Conservation (phyloP, 352 stramenopile genomes). For the Globisporangium lucens region DNA sequence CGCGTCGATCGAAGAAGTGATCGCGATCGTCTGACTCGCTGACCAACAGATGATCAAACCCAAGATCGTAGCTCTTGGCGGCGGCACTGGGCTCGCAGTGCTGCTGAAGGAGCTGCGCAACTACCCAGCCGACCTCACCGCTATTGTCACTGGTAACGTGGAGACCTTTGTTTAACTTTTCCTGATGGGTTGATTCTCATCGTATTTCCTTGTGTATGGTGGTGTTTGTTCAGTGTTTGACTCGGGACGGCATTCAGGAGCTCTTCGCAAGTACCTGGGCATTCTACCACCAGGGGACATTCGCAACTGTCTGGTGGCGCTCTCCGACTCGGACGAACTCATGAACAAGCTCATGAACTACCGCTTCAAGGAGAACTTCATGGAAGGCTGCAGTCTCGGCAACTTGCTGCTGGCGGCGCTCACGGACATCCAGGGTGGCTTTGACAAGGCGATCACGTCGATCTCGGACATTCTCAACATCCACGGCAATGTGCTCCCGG, state of each 20-base stretch:
- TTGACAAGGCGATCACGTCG: constrained; percentile 78
- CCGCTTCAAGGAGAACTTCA: constrained; percentile 85
- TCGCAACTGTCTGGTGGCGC: constrained; percentile 80
- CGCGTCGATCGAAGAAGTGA: constrained; percentile 69
- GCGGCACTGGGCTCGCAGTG: constrained; percentile 76
- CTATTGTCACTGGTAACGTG: constrained; percentile 62
- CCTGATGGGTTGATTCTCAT: background rate
- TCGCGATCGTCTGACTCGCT: constrained; percentile 69
- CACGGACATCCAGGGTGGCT: constrained; percentile 78
- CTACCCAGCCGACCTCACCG: constrained; percentile 83
- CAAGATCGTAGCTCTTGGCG: constrained; percentile 83
- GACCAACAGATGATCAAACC: constrained; percentile 77
- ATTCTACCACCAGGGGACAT: constrained; percentile 84
- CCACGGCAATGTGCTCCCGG: constrained; percentile 67
- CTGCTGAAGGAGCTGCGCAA: constrained; percentile 82
- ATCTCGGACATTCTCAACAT: constrained; percentile 88
- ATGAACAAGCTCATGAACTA: constrained; percentile 90
- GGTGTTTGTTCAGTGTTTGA: constrained; percentile 59
- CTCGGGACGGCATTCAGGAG: constrained; percentile 76
- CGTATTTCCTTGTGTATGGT: background rate
- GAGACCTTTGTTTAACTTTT: background rate
- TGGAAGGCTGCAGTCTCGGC: constrained; percentile 82
- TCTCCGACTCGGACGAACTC: constrained; percentile 82
- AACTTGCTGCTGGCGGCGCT: constrained; percentile 78
- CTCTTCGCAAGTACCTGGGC: constrained; percentile 76